Percentiles rank a stretch among this genome's conserved stretches.
phyloP scores from a whole-genome alignment of 2,329 filamentous ascomycete genomes.

The Diaporthe citri region DNA sequence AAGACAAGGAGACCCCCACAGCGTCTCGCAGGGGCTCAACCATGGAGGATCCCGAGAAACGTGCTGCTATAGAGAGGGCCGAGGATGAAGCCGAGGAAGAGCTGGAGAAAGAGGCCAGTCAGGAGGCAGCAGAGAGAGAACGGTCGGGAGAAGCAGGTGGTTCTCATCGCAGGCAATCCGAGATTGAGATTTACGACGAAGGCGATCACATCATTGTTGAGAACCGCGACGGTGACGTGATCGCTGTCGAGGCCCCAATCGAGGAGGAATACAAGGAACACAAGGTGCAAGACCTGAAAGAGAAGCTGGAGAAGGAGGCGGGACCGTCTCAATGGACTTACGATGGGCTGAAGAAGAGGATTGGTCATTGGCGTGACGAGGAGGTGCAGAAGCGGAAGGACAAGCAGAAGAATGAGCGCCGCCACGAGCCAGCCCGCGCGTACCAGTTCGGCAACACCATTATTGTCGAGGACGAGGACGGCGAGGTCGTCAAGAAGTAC shows the following conservation, averaged over 20 bases:
- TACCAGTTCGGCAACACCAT: conserved; percentile 91
- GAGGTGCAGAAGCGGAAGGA: conserved; percentile 73
- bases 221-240: conserved; percentile 87
- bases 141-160: not conserved
- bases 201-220: conserved; percentile 85
- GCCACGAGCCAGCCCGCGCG: conserved; percentile 80
- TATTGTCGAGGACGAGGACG: conserved; percentile 88
- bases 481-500: conserved; percentile 88
- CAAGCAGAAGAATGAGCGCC: conserved; percentile 67
- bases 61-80: conserved; percentile 44
- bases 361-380: conserved; percentile 68
- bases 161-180: not conserved
- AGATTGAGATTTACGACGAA: conserved; percentile 82
- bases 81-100: conserved; percentile 42
- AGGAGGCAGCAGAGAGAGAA: conserved; percentile 24
- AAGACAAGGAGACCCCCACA: conserved; percentile 43
- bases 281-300: conserved; percentile 45
- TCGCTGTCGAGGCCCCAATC: conserved; percentile 69
- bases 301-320: conserved; percentile 51
- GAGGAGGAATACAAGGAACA: conserved; percentile 41
- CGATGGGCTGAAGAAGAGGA: conserved; percentile 61
- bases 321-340: conserved; percentile 56
- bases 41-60: conserved; percentile 44
- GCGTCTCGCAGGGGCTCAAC: conserved; percentile 42
- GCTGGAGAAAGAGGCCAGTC: conserved; percentile 46